Conservation (phyloP, 1,139 yeast genomes). For the Debaryomyces psychrophilus region DNA sequence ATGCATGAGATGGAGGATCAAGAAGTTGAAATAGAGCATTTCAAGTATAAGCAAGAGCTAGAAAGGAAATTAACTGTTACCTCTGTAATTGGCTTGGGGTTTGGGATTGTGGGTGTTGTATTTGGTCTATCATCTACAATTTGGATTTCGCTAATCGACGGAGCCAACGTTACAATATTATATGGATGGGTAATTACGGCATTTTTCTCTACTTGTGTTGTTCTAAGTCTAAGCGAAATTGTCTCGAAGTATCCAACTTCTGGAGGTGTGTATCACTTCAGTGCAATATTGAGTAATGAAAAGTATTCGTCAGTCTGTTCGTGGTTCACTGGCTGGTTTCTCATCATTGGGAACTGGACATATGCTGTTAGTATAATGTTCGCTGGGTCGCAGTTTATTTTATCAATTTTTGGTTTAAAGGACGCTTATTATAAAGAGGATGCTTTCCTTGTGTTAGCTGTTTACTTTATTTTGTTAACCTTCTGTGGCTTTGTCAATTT, state of each 20-base stretch:
- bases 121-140: constrained; percentile 73
- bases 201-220: constrained; percentile 61
- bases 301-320: constrained; percentile 57
- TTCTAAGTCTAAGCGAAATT: constrained; percentile 70
- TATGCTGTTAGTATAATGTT: constrained; percentile 73
- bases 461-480: constrained; percentile 58
- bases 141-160: constrained; percentile 69
- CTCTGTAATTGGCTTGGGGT: constrained; percentile 73
- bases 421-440: constrained; percentile 62
- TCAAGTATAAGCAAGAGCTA: constrained; percentile 70
- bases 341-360: constrained; percentile 75
- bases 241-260: constrained; percentile 76
- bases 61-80: constrained; percentile 66
- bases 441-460: constrained; percentile 54
- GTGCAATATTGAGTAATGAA: constrained; percentile 66
- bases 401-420: constrained; percentile 64
- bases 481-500: constrained; percentile 65
- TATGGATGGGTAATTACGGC: constrained; percentile 73
- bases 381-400: constrained; percentile 72
- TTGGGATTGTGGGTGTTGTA: constrained; percentile 79
- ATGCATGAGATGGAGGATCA: constrained; percentile 41
- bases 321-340: constrained; percentile 79
- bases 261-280: constrained; percentile 74
- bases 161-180: constrained; percentile 71
- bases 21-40: constrained; percentile 65